Evolutionary conservation across 192 early-diverging fungal genomes (phyloP), one percentile per base, ranked within the genome.

Genomic region (Lobosporangium transversale): DNA sequence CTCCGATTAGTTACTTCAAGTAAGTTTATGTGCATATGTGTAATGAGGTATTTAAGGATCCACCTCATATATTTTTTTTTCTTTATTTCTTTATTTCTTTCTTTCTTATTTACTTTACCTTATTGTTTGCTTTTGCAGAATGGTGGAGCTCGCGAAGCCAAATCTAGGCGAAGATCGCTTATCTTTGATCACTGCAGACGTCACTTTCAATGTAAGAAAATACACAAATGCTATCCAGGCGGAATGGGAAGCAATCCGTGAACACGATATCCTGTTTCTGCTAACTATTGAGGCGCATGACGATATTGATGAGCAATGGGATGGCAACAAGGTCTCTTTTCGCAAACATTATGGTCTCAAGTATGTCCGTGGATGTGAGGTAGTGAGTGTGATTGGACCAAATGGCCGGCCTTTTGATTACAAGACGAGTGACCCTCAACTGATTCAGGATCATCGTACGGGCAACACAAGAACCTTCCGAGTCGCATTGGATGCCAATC

Each of bases 191-290:
- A 88, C 86, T 10, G 96, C 93, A 2, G 95, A 99, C 70, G 76
- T 98, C 2, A 80, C 83, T 0, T 88, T 93, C 48, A 86, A 89
- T 43, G 67, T 98, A 32, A 76, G 82, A 18, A 68, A 78, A 30
- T 95, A 90, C 62, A 84, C 88, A 0, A 89, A 94, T 21, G 84
- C 88, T 0, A 89, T 98, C 31, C 85, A 85, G 15, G 78, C 67
- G 17, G 96, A 98, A 81, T 99, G 98, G 98, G 94, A 95, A 63
- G 69, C 85, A 24, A 79, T 98, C 23, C 82, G 89, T 4, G 85
- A 86, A n/a, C 91, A 90, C 44, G 97, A 98, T 70, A 89, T 95
- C n/a, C 73, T 99, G 31, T 93, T 99, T 68, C 70, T 99, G 49
- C 54, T 97, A 23, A 82, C 88, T 3, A 87, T 96, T 23, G 71